phyloP scores from a whole-genome alignment of 257 asterid species.

The Apocynum venetum region DNA sequence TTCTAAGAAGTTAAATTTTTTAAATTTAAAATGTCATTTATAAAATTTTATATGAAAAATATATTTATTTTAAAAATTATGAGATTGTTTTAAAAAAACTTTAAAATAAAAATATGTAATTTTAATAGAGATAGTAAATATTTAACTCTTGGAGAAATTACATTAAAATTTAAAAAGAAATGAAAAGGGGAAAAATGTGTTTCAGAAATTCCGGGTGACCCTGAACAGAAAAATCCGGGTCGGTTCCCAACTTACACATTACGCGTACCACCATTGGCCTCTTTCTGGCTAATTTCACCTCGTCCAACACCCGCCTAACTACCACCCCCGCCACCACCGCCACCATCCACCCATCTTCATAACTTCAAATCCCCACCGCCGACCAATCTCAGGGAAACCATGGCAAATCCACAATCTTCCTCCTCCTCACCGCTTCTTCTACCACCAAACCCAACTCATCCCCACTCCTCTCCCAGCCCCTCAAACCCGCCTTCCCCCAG shows the following conservation, averaged over 20 bases:
- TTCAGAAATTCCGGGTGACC: neutral
- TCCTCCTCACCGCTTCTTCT: constrained; percentile 16
- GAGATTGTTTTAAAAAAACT: too few species aligned
- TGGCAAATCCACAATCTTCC: constrained; percentile 22
- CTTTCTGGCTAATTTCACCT: neutral
- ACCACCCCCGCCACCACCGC: constrained; percentile 22
- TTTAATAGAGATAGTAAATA: too few species aligned
- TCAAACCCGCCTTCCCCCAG: constrained; percentile 19
- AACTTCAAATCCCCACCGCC: neutral
- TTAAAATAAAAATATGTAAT: too few species aligned
- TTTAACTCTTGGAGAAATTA: too few species aligned
- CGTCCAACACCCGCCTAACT: constrained; percentile 19
- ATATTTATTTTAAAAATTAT: too few species aligned
- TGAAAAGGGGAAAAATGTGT: neutral
- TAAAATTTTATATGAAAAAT: too few species aligned
- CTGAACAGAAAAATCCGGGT: neutral
- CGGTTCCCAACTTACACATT: constrained; percentile 10
- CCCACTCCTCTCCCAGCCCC: constrained; percentile 20
- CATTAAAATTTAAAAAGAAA: too few species aligned
- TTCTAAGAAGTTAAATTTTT: too few species aligned
- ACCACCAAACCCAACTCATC: constrained; percentile 16
- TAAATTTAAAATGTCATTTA: too few species aligned
- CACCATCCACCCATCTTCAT: constrained; percentile 9
- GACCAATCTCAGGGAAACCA: neutral
- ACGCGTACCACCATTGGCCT: neutral